Conservation (phyloP, 176 grass and related monocot species). For the Otatea glauca region DNA sequence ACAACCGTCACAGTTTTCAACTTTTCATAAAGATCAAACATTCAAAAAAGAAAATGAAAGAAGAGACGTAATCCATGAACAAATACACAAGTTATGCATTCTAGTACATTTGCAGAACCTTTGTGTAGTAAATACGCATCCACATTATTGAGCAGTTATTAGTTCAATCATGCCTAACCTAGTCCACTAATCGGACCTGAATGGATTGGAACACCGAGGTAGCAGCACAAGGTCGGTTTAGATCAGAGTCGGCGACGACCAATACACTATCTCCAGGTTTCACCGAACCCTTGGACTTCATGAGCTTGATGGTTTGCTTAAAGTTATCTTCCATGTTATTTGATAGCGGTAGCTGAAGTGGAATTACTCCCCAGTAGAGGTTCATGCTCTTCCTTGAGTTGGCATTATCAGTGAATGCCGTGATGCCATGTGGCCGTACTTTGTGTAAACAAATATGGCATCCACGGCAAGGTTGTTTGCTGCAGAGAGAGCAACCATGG, state of each 20-base stretch:
- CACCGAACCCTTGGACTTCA: conserved; percentile 56
- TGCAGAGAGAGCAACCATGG: conserved; percentile 34
- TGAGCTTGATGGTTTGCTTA: conserved; percentile 45
- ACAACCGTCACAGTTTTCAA: too few species aligned
- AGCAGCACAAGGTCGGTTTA: conserved; percentile 47
- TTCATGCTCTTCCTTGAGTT: conserved; percentile 71
- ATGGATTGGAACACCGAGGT: conserved; percentile 58
- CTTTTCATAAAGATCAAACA: not conserved
- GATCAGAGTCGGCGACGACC: conserved; percentile 61
- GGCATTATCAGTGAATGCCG: conserved; percentile 63
- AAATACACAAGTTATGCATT: conserved; percentile 9
- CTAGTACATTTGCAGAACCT: not conserved
- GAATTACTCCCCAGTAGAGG: conserved; percentile 68
- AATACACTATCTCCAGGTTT: conserved; percentile 66
- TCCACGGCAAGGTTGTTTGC: conserved; percentile 74
- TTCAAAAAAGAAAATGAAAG: not conserved
- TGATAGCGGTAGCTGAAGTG: conserved; percentile 50
- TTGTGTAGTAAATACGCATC: not conserved
- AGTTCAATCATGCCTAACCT: conserved; percentile 20
- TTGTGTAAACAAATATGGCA: conserved; percentile 79
- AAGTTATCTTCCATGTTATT: conserved; percentile 66
- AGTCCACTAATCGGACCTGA: conserved; percentile 60
- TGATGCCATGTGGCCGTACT: conserved; percentile 69
- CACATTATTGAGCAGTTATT: not conserved
- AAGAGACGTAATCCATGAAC: conserved; percentile 10